Evolutionary conservation across 768 basidiomycete species (phyloP).

Genomic region (Mrakia blollopis): DNA sequence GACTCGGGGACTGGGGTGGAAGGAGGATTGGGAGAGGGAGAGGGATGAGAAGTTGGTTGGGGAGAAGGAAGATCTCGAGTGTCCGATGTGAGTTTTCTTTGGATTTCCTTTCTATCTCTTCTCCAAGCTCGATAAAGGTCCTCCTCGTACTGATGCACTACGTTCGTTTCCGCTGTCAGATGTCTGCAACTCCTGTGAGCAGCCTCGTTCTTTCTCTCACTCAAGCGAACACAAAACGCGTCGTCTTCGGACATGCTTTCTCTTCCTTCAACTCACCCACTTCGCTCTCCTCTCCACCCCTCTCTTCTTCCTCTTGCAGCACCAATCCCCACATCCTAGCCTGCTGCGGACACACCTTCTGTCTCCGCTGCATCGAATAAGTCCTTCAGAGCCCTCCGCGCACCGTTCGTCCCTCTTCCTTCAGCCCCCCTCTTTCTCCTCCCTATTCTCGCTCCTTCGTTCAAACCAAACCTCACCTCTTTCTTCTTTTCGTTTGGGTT

Average conservation of each 20-base stretch:
- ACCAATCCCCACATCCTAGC: not conserved
- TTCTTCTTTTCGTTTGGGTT: too few relatives aligned
- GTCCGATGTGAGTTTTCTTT: not conserved
- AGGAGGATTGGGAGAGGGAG: not conserved
- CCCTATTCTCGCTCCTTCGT: too few relatives aligned
- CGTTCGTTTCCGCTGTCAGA: too few relatives aligned
- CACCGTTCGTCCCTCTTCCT: too few relatives aligned
- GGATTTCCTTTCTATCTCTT: not conserved
- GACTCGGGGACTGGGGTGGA: not conserved
- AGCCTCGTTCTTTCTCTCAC: not conserved
- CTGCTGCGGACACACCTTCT: slow-evolving; percentile 1
- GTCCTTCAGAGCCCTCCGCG: too few relatives aligned
- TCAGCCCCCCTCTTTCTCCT: too few relatives aligned
- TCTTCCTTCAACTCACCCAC: not conserved
- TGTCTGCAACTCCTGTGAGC: too few relatives aligned
- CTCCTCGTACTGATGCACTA: too few relatives aligned
- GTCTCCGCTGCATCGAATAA: slow-evolving; percentile 4
- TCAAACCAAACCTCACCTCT: too few relatives aligned
- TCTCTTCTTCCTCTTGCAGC: not conserved
- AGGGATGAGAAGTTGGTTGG: not conserved
- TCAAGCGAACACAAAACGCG: not conserved
- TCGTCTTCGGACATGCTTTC: not conserved
- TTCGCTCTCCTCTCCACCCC: too few relatives aligned
- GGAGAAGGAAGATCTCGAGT: not conserved
- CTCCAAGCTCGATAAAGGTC: too few relatives aligned